These are phyloP conservation scores for Mucuna pruriens DNA, from an alignment of 306 rosid genomes.

Conservation along the genomic window DNA sequence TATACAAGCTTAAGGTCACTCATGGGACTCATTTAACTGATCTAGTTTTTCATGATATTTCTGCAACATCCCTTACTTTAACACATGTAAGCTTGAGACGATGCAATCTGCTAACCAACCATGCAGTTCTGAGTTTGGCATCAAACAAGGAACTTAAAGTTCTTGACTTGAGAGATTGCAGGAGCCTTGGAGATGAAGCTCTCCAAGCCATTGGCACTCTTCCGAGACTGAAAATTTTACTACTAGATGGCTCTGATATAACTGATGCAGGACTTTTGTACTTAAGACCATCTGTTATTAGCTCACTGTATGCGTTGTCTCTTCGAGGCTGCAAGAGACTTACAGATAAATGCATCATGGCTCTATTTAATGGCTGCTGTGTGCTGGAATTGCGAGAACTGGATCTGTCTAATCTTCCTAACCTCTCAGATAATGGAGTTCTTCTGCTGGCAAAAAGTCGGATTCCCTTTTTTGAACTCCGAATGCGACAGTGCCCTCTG, in stretches of 20 bases:
- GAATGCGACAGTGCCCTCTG: constrained; percentile 86
- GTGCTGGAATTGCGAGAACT: constrained; percentile 65
- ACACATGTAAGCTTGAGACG: constrained; percentile 85
- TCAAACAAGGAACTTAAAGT: constrained; percentile 78
- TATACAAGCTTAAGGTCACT: constrained; percentile 85
- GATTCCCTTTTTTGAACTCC: constrained; percentile 68
- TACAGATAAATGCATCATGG: constrained; percentile 81
- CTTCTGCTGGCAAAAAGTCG: constrained; percentile 65
- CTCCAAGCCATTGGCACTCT: constrained; percentile 70
- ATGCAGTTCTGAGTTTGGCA: constrained; percentile 68
- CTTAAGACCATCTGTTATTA: constrained; percentile 62
- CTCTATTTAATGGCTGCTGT: constrained; percentile 70
- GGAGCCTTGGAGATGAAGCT: constrained; percentile 84
- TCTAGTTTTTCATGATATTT: constrained; percentile 88
- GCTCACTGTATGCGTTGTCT: constrained; percentile 70
- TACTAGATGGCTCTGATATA: constrained; percentile 81
- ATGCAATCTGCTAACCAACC: constrained; percentile 82
- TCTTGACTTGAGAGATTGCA: constrained; percentile 89
- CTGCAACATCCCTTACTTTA: constrained; percentile 87
- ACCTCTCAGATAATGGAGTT: constrained; percentile 80
- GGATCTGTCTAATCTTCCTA: constrained; percentile 88
- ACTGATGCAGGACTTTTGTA: constrained; percentile 74
- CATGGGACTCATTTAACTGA: constrained; percentile 91
- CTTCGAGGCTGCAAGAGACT: constrained; percentile 93
- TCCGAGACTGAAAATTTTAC: constrained; percentile 63